phyloP scores from a whole-genome alignment of 2,329 filamentous ascomycete species.

The Pseudogymnoascus destructans region DNA sequence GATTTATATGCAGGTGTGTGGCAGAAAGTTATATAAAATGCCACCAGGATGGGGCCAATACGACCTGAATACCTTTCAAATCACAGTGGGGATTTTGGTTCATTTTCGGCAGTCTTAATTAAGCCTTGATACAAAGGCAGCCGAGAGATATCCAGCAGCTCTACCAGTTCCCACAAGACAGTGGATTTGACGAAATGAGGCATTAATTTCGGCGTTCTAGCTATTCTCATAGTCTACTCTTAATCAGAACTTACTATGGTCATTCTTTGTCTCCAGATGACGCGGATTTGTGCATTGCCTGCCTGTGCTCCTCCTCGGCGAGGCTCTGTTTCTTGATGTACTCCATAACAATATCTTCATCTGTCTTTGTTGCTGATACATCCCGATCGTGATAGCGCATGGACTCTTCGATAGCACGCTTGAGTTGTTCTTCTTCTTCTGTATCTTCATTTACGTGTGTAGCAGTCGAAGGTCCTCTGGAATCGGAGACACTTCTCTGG shows the following conservation, averaged over 20 bases:
- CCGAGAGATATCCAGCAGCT: neutral
- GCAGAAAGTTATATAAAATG: neutral
- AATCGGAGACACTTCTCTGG: slow-evolving; percentile 33
- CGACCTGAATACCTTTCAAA: neutral
- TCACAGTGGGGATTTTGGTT: neutral
- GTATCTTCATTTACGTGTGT: slow-evolving; percentile 17
- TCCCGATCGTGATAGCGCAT: slow-evolving; percentile 23
- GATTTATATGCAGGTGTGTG: neutral
- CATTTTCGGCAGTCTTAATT: neutral
- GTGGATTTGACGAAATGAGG: neutral
- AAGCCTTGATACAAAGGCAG: neutral
- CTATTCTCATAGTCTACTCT: neutral
- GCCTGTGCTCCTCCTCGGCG: slow-evolving; percentile 45
- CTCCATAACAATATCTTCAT: slow-evolving; percentile 63
- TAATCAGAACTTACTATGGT: neutral
- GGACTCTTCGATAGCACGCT: slow-evolving; percentile 31
- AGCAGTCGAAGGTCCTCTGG: slow-evolving; percentile 12
- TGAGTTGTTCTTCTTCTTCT: slow-evolving; percentile 29
- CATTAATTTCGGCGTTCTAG: neutral
- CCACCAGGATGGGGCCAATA: neutral
- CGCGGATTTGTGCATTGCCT: neutral
- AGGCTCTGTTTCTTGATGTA: slow-evolving; percentile 68
- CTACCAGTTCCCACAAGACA: neutral
- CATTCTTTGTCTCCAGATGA: neutral
- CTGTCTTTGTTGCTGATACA: slow-evolving; percentile 33